Base-by-base conservation (phyloP, 139 green algal species). In the Chlorella sp. region DNA sequence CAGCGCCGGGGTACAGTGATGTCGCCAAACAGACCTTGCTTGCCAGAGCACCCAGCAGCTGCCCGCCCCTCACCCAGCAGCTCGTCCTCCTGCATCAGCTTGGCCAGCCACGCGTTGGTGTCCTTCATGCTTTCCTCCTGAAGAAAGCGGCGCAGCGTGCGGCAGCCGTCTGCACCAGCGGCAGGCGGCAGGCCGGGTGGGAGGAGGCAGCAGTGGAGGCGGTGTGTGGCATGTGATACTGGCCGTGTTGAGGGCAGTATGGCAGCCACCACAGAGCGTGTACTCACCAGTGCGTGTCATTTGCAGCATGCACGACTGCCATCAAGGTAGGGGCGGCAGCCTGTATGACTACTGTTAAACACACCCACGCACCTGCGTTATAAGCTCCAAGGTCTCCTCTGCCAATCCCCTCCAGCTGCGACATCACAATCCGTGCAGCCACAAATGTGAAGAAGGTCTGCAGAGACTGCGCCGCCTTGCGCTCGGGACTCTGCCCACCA, bases 381-480 rank as follows among this genome's bases (percentile, higher is more conserved):
- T 96, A 97, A 0, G 93, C 87, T 0, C 81, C 95, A 68, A 96
- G 84, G n/a, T 89, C 85, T 21, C 94, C 94, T 0, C 94, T 76
- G 5, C 96, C 95, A 14, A 81, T 92, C n/a, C 96, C 96, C 64
- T 97, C 94, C 53, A 98, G 86, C 91, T 98, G 96, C 1, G 90
- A 90, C n/a, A 97, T 48, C 12, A 97, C 92, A 30, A 96, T 87
- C 78, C 93, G 95, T 76, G 57, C 48, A 40, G 90, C 85, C 30
- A 95, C 88, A 89, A 98, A 98, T 0, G 96, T 98, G 60, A 98
- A 96, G 42, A 98, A 92, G 2, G 86, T 97, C 9, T 93, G 86
- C 15, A 98, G 75, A 4, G 86, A 88, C 22, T 93, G 83, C 1
- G 94, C 92, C 14, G 95, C 95, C 26, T 95, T 95, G n/a, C 90